Evolutionary conservation across 176 grass and related monocot genomes (phyloP).

Genomic region (Olyra latifolia): DNA sequence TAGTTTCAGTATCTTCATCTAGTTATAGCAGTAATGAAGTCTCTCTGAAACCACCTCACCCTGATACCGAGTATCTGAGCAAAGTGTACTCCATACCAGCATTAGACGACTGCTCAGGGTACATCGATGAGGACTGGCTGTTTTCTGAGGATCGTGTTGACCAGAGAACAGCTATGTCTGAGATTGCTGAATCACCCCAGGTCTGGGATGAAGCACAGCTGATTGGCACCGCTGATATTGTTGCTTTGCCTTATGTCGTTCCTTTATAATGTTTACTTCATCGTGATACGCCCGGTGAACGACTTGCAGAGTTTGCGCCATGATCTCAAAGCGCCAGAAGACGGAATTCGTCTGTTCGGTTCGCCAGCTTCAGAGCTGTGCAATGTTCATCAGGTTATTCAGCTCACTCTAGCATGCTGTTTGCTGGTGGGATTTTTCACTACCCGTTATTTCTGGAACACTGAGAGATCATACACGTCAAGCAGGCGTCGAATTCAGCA

Average conservation of each 20-base stretch:
- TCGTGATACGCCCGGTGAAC: not conserved
- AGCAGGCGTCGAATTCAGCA: not conserved
- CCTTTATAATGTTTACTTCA: conserved; percentile 37
- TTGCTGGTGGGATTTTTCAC: not conserved
- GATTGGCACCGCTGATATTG: conserved; percentile 31
- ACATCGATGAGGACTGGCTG: conserved; percentile 53
- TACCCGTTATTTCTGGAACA: not conserved
- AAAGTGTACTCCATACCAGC: conserved; percentile 47
- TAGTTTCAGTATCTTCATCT: conserved; percentile 17
- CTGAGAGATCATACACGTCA: not conserved
- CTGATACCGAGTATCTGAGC: conserved; percentile 53
- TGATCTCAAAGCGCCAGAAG: conserved; percentile 19
- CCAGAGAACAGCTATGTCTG: not conserved
- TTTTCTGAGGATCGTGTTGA: conserved; percentile 15
- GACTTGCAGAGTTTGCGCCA: not conserved
- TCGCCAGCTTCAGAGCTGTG: not conserved
- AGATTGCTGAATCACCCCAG: conserved; percentile 22
- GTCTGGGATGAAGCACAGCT: conserved; percentile 48
- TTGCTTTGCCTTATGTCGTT: conserved; percentile 60
- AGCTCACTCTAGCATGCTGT: not conserved
- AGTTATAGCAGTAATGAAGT: not conserved
- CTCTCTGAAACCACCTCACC: conserved; percentile 27
- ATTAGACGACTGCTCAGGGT: conserved; percentile 13
- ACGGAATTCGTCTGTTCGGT: not conserved
- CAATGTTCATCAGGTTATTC: not conserved